Evolutionary conservation across 441 rosid genomes (phyloP), one percentile per base, ranked within the genome.

Genomic region (Adansonia gregorii): DNA sequence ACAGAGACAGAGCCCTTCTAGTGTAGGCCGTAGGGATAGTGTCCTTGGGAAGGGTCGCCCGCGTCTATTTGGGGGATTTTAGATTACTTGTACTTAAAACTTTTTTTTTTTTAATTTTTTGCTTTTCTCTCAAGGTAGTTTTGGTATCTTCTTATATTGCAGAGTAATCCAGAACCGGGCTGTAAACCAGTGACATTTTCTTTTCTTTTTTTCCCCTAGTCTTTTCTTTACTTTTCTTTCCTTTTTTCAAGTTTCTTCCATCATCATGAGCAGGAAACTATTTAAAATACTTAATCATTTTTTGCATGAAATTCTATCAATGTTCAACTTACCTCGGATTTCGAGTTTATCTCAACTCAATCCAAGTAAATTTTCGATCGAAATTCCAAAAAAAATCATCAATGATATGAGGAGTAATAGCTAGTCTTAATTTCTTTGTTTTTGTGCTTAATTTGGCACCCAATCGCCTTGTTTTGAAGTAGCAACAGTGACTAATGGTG

Each of bases 121-220:
- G 0, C 51, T 66, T 45, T 46, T 19, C 72, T 45, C 72, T 45
- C 54, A 4, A 0, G 72, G 54, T 43, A 4, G 51, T 10, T 67
- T 67, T 67, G 51, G 70, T n/a, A 67, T 67, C 71, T 67, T 27
- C 45, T 45, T 67, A 45, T 67, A 43, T 67, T 43, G 71, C 51
- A 67, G 20, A 41, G 24, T 43, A 41, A 6, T 65, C 22, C 68
- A 35, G 68, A 64, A 39, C 20, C 68, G 1, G 8, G 0, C 10
- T 9, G 65, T 4, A 60, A 60, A 12, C 43, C 27, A 17, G 8
- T 17, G 3, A 9, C 31, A 19, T 10, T 65, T 65, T 35, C 52
- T 39, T 19, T 43, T 67, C 22, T 8, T 19, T 43, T 19, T 67
- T 64, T 35, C 20, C 8, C 35, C 2, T 60, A 5, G 15, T 60